phyloP scores from a whole-genome alignment of 176 grass and related monocot genomes.

The Pharus latifolius region DNA sequence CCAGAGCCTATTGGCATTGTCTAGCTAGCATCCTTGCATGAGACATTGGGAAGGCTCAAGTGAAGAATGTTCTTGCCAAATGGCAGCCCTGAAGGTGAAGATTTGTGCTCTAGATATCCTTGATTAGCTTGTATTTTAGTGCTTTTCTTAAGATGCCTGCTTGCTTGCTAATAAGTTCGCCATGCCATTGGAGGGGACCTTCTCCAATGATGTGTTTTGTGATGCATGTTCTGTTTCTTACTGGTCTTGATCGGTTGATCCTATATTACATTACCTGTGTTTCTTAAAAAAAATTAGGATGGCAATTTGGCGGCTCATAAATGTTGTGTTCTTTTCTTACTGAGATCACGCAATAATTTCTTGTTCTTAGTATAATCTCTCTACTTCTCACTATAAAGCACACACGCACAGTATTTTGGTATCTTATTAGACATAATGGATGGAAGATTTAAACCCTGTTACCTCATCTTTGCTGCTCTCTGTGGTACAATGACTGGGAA shows the following conservation, averaged over 20 bases:
- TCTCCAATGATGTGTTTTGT: too few relatives aligned
- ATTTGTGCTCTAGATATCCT: not conserved
- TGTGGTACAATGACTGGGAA: too few relatives aligned
- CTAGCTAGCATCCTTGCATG: too few relatives aligned
- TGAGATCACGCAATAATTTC: not conserved
- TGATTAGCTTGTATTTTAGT: not conserved
- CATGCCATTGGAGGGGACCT: too few relatives aligned
- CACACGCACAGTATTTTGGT: too few relatives aligned
- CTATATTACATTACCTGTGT: not conserved
- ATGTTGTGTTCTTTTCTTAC: too few relatives aligned
- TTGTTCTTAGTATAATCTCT: not conserved
- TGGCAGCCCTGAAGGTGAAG: not conserved
- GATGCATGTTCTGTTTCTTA: too few relatives aligned
- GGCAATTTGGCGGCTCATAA: not conserved
- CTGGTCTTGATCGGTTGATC: not conserved
- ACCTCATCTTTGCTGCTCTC: too few relatives aligned
- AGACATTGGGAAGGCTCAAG: not conserved
- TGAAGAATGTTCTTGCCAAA: not conserved
- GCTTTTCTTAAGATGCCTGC: not conserved
- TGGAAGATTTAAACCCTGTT: too few relatives aligned
- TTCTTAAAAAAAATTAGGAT: not conserved
- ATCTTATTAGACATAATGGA: too few relatives aligned
- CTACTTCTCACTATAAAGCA: too few relatives aligned
- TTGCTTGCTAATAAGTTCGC: not conserved
- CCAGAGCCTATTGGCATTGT: not conserved